Conservation (phyloP, 2,329 filamentous ascomycete genomes). For the Thelonectria blattea region DNA sequence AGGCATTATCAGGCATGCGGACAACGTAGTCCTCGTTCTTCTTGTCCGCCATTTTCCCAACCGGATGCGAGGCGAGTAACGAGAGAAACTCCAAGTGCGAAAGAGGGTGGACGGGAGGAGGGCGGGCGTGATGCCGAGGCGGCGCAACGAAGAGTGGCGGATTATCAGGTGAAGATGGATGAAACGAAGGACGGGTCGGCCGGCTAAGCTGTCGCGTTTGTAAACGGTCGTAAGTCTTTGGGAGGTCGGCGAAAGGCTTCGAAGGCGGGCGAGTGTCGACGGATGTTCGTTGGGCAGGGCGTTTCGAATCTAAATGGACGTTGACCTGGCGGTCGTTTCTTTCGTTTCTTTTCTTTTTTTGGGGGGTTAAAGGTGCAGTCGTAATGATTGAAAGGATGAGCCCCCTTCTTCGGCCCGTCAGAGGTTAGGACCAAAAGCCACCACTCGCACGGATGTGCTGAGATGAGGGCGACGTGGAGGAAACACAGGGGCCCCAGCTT, state of each 20-base stretch:
- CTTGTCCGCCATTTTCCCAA: slow-evolving; percentile 76
- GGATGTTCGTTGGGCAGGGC: not conserved
- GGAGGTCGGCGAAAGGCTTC: not conserved
- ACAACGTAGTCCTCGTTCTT: slow-evolving; percentile 84
- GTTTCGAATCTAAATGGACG: not conserved
- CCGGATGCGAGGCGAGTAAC: slow-evolving; percentile 37
- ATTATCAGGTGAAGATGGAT: not conserved
- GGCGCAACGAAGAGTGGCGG: not conserved
- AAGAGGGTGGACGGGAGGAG: slow-evolving; percentile 24
- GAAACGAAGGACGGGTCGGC: not conserved
- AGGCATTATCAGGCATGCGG: slow-evolving; percentile 68
- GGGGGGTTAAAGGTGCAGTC: not conserved
- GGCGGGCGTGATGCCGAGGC: slow-evolving; percentile 5
- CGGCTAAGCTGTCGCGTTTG: not conserved
- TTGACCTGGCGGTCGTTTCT: not conserved
- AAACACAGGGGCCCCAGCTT: slow-evolving; percentile 10
- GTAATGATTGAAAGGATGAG: slow-evolving; percentile 2
- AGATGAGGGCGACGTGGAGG: slow-evolving; percentile 25
- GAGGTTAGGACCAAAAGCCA: slow-evolving; percentile 2
- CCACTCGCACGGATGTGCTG: not conserved
- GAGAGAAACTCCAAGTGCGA: not conserved
- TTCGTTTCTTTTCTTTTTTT: not conserved
- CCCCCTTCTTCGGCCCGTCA: slow-evolving; percentile 8
- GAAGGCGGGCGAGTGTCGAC: too few relatives aligned
- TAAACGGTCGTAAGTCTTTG: not conserved